A percentile compares a stretch with the other conserved stretches of the same genome.
phyloP scores from a whole-genome alignment of 2,329 filamentous ascomycete species.

The Pleurostoma richardsiae region DNA sequence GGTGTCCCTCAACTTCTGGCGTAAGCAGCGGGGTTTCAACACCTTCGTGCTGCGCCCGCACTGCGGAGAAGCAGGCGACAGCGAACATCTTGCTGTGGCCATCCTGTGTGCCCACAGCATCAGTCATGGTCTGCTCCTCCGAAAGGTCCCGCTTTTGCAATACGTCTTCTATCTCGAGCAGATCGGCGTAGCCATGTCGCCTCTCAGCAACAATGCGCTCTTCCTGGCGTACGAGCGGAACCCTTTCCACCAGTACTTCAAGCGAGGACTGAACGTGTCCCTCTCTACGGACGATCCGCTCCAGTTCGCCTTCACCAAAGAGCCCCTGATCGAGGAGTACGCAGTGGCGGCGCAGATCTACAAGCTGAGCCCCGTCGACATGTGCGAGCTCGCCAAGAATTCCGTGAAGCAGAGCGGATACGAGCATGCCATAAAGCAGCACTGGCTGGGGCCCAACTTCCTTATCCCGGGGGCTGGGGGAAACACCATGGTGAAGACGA shows the following conservation, averaged over 20 bases:
- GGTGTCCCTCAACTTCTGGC: constrained; percentile 84
- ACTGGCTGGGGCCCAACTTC: constrained; percentile 82
- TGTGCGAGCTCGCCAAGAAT: constrained; percentile 97
- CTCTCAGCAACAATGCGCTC: constrained; percentile 92
- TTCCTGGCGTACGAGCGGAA: constrained; percentile 97
- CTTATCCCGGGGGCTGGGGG: constrained; percentile 73
- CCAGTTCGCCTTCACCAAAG: constrained; percentile 97
- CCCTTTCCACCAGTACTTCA: constrained; percentile 93
- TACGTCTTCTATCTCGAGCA: constrained; percentile 98
- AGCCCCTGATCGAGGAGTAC: constrained; percentile 96
- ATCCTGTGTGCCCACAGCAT: constrained; percentile 94
- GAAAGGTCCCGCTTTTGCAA: constrained; percentile 90
- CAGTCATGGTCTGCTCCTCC: constrained; percentile 85
- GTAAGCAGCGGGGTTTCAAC: constrained; percentile 88
- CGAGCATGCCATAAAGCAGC: constrained; percentile 80
- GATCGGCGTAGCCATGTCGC: constrained; percentile 99
- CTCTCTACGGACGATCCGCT: constrained; percentile 94
- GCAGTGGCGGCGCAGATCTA: constrained; percentile 98
- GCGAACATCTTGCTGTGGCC: constrained; percentile 89
- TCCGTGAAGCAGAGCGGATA: constrained; percentile 94
- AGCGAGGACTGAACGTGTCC: constrained; percentile 89
- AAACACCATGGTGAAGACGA: constrained; percentile 93
- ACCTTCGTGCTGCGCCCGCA: constrained; percentile 91
- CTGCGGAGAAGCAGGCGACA: constrained; percentile 94
- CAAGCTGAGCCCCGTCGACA: constrained; percentile 93